Evolutionary conservation across 805 yeast species (phyloP), one percentile per base, ranked within the genome.

Genomic region (Teunomyces lycoperdinae): DNA sequence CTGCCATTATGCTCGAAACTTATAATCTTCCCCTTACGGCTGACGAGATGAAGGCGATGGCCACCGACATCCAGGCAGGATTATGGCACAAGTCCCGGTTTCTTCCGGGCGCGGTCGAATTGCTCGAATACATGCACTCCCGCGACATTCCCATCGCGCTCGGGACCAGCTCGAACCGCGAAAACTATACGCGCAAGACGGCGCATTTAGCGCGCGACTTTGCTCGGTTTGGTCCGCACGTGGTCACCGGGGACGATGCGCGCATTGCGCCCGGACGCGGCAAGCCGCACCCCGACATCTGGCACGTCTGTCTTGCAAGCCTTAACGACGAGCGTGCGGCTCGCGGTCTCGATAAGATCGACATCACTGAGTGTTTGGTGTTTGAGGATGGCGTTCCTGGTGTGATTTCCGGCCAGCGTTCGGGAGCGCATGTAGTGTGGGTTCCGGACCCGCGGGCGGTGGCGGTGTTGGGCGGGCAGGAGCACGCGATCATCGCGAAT

Each of bases 321-420:
- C 57, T 94, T 46, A 94, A 94, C 63, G 58, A 61, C 17, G 79
- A 79, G 39, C 75, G 83, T 44, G 57, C 61, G 9, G 63, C 62
- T 1, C 58, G 66, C 2, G 78, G 75, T 2, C 62, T 69, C 24
- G 72, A 63, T 1, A 69, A 68, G 31, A 85, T 92, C 50, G 58
- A 63, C 46, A 86, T 92, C 3, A 83, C 81, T 29, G 96, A 94
- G 58, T 87, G 96, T 58, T 65, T 94, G 29, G 86, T 94, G 1
- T 94, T 94, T 66, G 99, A 94, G 71, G 99, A 94, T 67, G 98
- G 97, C 2, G 73, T 90, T 39, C 91, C 96, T 0, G 99, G 99
- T 2, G 92, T 92, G 17, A 61, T 72, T 13, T 85, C 96, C 3
- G 99, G 96, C 10, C 78, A 77, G 47, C 83, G 87, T 13, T 89